Evolutionary conservation across 1,139 yeast genomes (phyloP).

Genomic region (Hyphopichia fennica): DNA sequence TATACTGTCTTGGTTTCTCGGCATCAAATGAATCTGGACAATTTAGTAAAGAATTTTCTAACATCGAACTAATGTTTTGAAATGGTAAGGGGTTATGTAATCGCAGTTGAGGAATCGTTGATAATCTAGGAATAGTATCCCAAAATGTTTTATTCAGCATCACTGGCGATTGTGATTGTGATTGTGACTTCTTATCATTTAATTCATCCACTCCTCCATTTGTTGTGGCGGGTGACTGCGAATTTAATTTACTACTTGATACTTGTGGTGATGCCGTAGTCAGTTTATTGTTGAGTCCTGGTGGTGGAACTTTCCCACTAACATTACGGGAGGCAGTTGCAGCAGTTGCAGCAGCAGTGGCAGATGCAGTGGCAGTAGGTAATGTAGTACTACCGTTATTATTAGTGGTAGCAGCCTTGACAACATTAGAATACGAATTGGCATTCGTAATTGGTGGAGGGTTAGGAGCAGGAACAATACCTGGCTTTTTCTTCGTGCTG

Average conservation of each 20-base stretch:
- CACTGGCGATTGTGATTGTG: conserved; percentile 17
- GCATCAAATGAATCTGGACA: conserved; percentile 95
- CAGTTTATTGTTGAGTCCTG: conserved; percentile 35
- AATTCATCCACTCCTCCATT: conserved; percentile 4
- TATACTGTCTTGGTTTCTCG: conserved; percentile 79
- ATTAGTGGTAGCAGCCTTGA: conserved; percentile 17
- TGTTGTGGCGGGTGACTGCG: conserved; percentile 4
- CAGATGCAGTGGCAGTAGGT: conserved; percentile 10
- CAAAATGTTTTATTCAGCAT: conserved; percentile 22
- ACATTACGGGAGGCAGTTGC: conserved; percentile 8
- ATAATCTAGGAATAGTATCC: conserved; percentile 32
- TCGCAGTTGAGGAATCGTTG: conserved; percentile 34
- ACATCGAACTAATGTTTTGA: conserved; percentile 52
- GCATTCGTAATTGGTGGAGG: conserved; percentile 16
- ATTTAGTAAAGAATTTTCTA: conserved; percentile 77
- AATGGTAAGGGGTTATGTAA: conserved; percentile 55
- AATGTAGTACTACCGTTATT: background rate
- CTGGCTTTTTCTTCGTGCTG: conserved; percentile 7
- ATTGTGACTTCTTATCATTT: background rate
- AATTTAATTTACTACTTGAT: conserved; percentile 1
- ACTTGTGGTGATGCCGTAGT: conserved; percentile 19
- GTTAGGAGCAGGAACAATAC: conserved; percentile 15
- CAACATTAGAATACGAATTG: conserved; percentile 20
- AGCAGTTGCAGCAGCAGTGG: conserved; percentile 10
- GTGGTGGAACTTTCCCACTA: conserved; percentile 33